phyloP scores from a whole-genome alignment of 441 rosid species.

The Aquilaria agallochum region DNA sequence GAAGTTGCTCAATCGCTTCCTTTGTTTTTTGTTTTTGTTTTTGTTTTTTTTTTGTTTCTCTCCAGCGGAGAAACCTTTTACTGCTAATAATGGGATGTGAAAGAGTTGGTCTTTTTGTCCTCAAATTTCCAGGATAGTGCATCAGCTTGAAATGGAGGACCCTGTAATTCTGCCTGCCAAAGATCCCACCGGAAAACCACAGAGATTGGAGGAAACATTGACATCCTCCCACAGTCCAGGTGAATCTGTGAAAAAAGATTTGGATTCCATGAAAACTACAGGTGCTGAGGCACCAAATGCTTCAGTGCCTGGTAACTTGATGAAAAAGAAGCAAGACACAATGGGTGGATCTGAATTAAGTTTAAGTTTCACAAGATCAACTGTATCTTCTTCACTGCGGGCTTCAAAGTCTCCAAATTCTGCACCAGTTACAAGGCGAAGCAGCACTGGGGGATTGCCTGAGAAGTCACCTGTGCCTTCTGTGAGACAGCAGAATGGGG shows the following conservation, averaged over 20 bases:
- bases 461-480: constrained; percentile 44
- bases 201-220: constrained; percentile 27
- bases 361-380: constrained; percentile 44
- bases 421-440: constrained; percentile 63
- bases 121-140: constrained; percentile 25
- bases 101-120: constrained; percentile 14
- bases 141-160: constrained; percentile 55
- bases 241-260: constrained; percentile 35
- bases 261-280: constrained; percentile 32
- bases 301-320: constrained; percentile 38
- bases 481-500: constrained; percentile 19
- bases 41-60: neutral
- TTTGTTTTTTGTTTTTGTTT: constrained; percentile 4
- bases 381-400: constrained; percentile 39
- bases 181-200: constrained; percentile 24
- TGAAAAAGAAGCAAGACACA: constrained; percentile 50
- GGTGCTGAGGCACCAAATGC: constrained; percentile 38
- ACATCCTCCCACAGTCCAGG: constrained; percentile 26
- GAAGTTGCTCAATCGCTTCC: neutral
- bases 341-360: constrained; percentile 31
- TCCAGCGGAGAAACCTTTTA: neutral
- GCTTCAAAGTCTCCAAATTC: constrained; percentile 45
- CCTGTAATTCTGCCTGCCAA: constrained; percentile 32
- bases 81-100: neutral
- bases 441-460: constrained; percentile 82